Evolutionary conservation across 495 filamentous ascomycete genomes (phyloP), one percentile per base, ranked within the genome.

Genomic region (Penicillium verhagenii): DNA sequence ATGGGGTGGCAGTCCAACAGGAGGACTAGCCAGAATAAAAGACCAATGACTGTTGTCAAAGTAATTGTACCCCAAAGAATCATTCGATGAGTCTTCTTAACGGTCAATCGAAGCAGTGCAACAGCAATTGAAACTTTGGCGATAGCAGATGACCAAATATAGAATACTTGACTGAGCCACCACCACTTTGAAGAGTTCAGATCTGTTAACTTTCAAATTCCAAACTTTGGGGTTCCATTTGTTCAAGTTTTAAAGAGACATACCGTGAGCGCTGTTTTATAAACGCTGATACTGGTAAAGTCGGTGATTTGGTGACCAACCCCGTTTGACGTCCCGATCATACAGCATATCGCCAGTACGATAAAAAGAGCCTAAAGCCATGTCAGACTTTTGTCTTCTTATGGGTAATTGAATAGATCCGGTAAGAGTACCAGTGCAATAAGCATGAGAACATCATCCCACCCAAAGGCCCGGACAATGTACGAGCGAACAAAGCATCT

Each of bases 71-170:
- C 29, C 51, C 60, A 75, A 4, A 77, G 52, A 42, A 72, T 64
- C 1, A 60, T 47, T 14, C 42, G 58, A 40, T 76, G 72, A 0
- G 47, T 2, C 11, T 21, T 51, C 5, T 58, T 45, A 16, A 73
- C 59, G 0, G 73, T 72, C 24, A 79, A 60, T 28, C 76, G 73
- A 31, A 79, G 64, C 7, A 77, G 60, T n/a, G 72, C 68, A 24
- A 73, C 39, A 19, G 69, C 68, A 19, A 77, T 75, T 1, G 75
- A 77, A 7, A 73, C 42, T 46, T 74, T 75, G 9, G 69, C 69
- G 7, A 74, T 44, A 1, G 63, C 67, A 13, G 60, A 69, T 11
- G 66, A 63, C 53, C 74, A 65, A 14, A 73, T 58, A 46, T 71
- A 75, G 43, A 56, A 61, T 13, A 61, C 66, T 63, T 76, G 68